phyloP scores from a whole-genome alignment of 1,284 basidiomycete species.

The Leccinum insolens region DNA sequence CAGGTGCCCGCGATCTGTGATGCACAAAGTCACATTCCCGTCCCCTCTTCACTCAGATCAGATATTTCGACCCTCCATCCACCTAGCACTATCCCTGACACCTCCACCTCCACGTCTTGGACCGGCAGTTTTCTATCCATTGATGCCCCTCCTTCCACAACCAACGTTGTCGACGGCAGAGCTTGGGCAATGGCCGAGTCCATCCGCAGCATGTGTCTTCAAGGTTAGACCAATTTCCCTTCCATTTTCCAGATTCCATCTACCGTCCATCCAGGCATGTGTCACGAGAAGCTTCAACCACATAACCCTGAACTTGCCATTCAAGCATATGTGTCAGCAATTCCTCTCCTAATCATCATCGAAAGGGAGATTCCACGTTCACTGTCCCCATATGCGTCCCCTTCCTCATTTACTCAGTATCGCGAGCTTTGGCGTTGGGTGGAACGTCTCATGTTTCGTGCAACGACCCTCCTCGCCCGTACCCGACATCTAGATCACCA shows the following conservation, averaged over 20 bases:
- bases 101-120: constrained; percentile 52
- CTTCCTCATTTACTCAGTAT: constrained; percentile 57
- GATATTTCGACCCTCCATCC: constrained; percentile 41
- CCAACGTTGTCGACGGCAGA: constrained; percentile 63
- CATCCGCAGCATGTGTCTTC: constrained; percentile 67
- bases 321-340: constrained; percentile 52
- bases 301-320: constrained; percentile 51
- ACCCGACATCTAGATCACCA: constrained; percentile 44
- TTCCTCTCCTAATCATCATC: constrained; percentile 55
- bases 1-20: constrained; percentile 57
- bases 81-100: constrained; percentile 36
- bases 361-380: constrained; percentile 52
- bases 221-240: constrained; percentile 47
- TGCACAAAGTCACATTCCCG: constrained; percentile 52
- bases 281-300: constrained; percentile 51
- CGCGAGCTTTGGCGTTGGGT: constrained; percentile 82
- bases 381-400: constrained; percentile 37
- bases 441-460: constrained; percentile 72
- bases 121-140: constrained; percentile 49
- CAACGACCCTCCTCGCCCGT: constrained; percentile 58
- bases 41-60: constrained; percentile 45
- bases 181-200: constrained; percentile 69
- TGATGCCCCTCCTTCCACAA: constrained; percentile 41
- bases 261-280: constrained; percentile 46
- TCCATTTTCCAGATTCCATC: background rate